These are phyloP conservation scores for Corylus avellana DNA, from an alignment of 306 rosid genomes.

Conservation along the genomic window DNA sequence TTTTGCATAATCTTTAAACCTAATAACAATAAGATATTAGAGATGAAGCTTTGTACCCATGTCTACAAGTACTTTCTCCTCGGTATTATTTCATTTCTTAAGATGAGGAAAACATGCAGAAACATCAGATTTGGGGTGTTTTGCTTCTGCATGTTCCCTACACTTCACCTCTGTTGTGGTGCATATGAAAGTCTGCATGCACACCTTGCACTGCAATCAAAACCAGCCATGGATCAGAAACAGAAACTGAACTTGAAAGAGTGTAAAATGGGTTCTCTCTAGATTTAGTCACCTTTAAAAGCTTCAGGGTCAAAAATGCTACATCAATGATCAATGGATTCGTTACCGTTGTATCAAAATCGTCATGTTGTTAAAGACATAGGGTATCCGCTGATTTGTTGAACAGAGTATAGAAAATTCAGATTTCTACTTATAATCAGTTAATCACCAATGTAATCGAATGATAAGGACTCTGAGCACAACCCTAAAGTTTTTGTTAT, in stretches of 20 bases:
- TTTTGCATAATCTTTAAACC: background rate
- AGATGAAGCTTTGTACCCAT: conserved; percentile 15
- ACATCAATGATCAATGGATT: conserved; percentile 19
- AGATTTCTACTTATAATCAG: background rate
- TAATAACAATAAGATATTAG: background rate
- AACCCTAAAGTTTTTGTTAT: background rate
- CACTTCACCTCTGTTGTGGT: conserved; percentile 65
- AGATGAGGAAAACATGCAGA: conserved; percentile 57
- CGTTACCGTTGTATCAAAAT: conserved; percentile 1
- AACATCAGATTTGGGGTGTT: conserved; percentile 62
- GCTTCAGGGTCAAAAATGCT: background rate
- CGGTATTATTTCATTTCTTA: conserved; percentile 31
- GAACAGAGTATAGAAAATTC: background rate
- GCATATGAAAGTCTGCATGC: conserved; percentile 71
- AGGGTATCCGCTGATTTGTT: conserved; percentile 10
- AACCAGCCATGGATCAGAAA: conserved; percentile 10
- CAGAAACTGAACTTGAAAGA: background rate
- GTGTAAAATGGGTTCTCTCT: background rate
- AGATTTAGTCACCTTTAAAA: background rate
- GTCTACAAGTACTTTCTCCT: background rate
- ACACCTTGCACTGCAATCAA: conserved; percentile 61
- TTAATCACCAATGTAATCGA: background rate
- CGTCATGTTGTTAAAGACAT: conserved; percentile 2
- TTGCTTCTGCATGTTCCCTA: conserved; percentile 68
- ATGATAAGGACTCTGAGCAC: background rate